These are phyloP conservation scores for Solanum dulcamara DNA, from an alignment of 257 asterid genomes.

Conservation along the genomic window DNA sequence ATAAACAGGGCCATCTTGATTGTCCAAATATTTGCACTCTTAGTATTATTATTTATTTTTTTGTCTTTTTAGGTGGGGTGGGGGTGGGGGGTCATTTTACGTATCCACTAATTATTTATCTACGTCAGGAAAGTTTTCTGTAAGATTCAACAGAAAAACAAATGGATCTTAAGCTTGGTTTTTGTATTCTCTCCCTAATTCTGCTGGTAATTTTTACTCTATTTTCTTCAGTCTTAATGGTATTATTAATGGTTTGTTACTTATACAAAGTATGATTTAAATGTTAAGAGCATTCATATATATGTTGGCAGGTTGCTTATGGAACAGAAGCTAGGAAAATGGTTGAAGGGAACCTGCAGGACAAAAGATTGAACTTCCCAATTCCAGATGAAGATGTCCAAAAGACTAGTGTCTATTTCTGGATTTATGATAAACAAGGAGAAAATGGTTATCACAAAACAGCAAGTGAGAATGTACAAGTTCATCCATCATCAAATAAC, in stretches of 20 bases:
- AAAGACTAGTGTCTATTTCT: not conserved
- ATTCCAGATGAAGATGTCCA: not conserved
- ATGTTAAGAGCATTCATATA: not conserved
- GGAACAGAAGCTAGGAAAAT: conserved; percentile 12
- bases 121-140: not conserved
- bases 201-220: conserved; percentile 20
- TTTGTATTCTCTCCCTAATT: conserved; percentile 16
- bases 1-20: not conserved
- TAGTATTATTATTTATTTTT: not conserved
- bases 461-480: not conserved
- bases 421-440: not conserved
- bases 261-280: not conserved
- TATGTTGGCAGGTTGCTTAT: conserved; percentile 19
- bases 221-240: not conserved
- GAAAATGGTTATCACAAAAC: not conserved
- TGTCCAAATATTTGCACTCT: not conserved
- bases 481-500: not conserved
- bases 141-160: not conserved
- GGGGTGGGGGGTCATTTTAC: not conserved
- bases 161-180: conserved; percentile 27
- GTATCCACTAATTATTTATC: not conserved
- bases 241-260: not conserved
- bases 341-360: not conserved
- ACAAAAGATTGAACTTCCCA: not conserved
- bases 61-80: not conserved